Percentiles rank a stretch among this genome's conserved stretches.
Conservation (phyloP, 2,329 filamentous ascomycete genomes). For the Fusarium sp. region DNA sequence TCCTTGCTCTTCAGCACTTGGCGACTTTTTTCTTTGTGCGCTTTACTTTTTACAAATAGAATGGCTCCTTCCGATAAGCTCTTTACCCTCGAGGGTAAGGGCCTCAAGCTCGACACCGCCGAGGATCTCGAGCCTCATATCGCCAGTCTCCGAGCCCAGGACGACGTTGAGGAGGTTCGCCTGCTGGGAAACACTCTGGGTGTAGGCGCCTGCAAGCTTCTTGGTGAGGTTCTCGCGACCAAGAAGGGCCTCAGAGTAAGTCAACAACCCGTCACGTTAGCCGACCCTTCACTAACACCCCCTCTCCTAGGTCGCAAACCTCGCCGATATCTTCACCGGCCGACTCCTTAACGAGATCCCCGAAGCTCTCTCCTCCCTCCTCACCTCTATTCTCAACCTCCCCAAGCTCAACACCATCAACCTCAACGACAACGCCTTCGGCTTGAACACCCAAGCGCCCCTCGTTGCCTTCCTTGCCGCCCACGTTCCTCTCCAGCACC, state of each 20-base stretch:
- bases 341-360: constrained; percentile 95
- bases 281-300: constrained; percentile 1
- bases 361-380: constrained; percentile 84
- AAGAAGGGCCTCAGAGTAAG: constrained; percentile 84
- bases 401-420: constrained; percentile 91
- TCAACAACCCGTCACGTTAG: neutral
- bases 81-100: constrained; percentile 92
- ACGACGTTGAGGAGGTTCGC: constrained; percentile 85
- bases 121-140: constrained; percentile 89
- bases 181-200: constrained; percentile 94
- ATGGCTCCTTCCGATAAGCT: constrained; percentile 64
- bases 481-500: constrained; percentile 90
- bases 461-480: constrained; percentile 90
- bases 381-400: constrained; percentile 87
- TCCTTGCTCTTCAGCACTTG: constrained; percentile 21
- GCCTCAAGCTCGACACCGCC: constrained; percentile 90
- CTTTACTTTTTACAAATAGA: constrained; percentile 32
- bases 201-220: constrained; percentile 84
- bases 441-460: constrained; percentile 92
- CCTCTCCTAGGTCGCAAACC: constrained; percentile 76
- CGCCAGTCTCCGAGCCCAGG: constrained; percentile 75
- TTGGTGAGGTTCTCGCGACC: constrained; percentile 84
- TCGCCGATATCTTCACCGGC: constrained; percentile 98
- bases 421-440: constrained; percentile 97
- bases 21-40: constrained; percentile 3